A percentile compares a stretch with the other conserved stretches of the same genome.
phyloP scores from a whole-genome alignment of 176 grass and related monocot species.

The Tillandsia fasciculata region DNA sequence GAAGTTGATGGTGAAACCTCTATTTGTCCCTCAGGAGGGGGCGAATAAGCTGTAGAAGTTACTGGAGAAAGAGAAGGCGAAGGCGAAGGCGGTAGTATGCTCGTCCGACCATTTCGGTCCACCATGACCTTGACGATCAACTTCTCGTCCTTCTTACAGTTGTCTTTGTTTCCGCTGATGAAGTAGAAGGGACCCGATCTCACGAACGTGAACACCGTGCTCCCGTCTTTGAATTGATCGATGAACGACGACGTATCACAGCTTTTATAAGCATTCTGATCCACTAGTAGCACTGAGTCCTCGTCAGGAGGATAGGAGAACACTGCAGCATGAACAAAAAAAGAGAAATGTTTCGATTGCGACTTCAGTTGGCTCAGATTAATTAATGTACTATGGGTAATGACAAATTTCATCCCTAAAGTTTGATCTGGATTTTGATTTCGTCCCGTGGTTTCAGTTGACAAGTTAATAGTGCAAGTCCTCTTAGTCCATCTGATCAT shows the following conservation, averaged over 20 bases:
- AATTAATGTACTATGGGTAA: too few relatives aligned
- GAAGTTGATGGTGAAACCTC: conserved; percentile 22
- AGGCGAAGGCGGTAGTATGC: conserved; percentile 10
- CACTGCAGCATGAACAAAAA: conserved; percentile 21
- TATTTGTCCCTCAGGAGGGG: conserved; percentile 26
- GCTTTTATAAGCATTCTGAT: conserved; percentile 42
- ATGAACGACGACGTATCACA: conserved; percentile 36
- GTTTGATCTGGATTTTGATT: too few relatives aligned
- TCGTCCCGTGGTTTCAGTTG: too few relatives aligned
- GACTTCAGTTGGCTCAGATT: background rate
- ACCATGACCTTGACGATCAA: conserved; percentile 59
- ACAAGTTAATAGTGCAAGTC: too few relatives aligned
- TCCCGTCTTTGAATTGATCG: conserved; percentile 69
- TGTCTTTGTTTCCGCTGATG: conserved; percentile 78
- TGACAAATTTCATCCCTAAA: too few relatives aligned
- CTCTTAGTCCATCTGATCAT: too few relatives aligned
- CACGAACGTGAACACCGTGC: conserved; percentile 70
- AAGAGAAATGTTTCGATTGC: background rate
- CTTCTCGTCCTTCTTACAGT: conserved; percentile 73
- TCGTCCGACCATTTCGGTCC: conserved; percentile 12
- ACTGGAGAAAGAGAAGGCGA: conserved; percentile 7
- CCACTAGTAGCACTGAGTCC: conserved; percentile 72
- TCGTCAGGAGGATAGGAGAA: conserved; percentile 56
- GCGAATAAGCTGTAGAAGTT: conserved; percentile 15
- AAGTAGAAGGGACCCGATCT: conserved; percentile 74